phyloP scores from a whole-genome alignment of 805 yeast species.

The Kazachstania psychrophila region DNA sequence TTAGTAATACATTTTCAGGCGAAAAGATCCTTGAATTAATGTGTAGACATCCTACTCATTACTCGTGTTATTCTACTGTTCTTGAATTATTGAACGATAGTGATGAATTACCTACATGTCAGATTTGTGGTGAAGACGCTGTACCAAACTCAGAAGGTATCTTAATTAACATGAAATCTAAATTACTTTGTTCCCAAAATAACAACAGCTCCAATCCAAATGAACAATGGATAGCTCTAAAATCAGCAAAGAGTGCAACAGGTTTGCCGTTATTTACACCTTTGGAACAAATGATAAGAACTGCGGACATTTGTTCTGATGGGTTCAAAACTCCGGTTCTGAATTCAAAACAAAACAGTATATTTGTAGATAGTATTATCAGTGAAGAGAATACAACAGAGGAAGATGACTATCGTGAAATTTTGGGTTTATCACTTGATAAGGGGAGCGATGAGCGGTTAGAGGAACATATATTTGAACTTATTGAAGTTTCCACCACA shows the following conservation, averaged over 20 bases:
- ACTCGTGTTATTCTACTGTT: constrained; percentile 34
- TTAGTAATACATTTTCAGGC: constrained; percentile 33
- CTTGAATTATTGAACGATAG: constrained; percentile 13
- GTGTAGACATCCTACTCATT: constrained; percentile 39
- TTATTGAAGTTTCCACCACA: too few relatives aligned
- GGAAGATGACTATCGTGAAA: too few relatives aligned
- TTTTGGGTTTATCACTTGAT: too few relatives aligned
- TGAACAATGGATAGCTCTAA: constrained; percentile 17
- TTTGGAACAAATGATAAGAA: constrained; percentile 21
- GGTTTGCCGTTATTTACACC: constrained; percentile 18
- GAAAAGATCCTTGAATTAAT: constrained; percentile 36
- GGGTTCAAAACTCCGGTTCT: constrained; percentile 19
- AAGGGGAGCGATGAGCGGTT: too few relatives aligned
- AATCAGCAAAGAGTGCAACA: constrained; percentile 6
- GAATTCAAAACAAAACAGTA: background rate
- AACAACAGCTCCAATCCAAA: constrained; percentile 1
- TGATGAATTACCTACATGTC: constrained; percentile 21
- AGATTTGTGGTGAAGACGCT: constrained; percentile 17
- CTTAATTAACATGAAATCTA: constrained; percentile 20
- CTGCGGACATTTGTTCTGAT: constrained; percentile 23
- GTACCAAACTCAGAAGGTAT: constrained; percentile 26
- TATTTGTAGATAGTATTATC: too few relatives aligned
- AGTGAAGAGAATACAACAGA: too few relatives aligned
- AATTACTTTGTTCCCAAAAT: constrained; percentile 7
- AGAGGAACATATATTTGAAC: too few relatives aligned